Evolutionary conservation across 371 early-diverging fungal species (phyloP).

Genomic region (Rhizopus stolonifer): DNA sequence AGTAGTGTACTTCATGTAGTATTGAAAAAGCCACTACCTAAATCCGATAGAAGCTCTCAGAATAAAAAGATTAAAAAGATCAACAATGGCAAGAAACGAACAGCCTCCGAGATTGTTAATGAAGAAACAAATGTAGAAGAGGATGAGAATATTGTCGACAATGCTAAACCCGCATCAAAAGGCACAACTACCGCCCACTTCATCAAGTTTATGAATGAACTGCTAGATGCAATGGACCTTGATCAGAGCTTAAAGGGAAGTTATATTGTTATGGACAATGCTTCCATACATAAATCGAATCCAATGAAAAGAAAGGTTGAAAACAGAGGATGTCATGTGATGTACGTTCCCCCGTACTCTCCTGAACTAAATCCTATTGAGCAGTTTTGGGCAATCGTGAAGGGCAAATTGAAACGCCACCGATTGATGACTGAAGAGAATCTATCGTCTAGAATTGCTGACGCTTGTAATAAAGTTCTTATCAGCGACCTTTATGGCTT

Average conservation of each 20-base stretch:
- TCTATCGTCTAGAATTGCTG: conserved; percentile 10
- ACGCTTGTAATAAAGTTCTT: conserved; percentile 5
- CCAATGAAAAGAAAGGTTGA: conserved; percentile 7
- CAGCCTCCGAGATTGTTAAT: neutral
- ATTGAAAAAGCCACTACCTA: conserved; percentile 5
- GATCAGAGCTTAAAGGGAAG: neutral
- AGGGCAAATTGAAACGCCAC: conserved; percentile 10
- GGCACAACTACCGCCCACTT: conserved; percentile 1
- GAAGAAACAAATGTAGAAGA: neutral
- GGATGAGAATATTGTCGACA: neutral
- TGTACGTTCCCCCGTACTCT: conserved; percentile 8
- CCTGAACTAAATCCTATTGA: conserved; percentile 6
- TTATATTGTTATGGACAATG: neutral
- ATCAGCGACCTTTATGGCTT: conserved; percentile 6
- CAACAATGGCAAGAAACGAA: conserved; percentile 2
- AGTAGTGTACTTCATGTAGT: neutral
- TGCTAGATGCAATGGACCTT: conserved; percentile 1
- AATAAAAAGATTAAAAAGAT: conserved; percentile 4
- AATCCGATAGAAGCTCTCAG: conserved; percentile 3
- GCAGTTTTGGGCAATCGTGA: conserved; percentile 7
- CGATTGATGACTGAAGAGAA: no score
- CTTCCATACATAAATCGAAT: conserved; percentile 5
- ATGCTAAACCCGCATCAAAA: conserved; percentile 3
- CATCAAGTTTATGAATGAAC: conserved; percentile 3
- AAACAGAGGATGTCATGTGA: conserved; percentile 2